Evolutionary conservation across 1,284 basidiomycete species (phyloP), one percentile per base, ranked within the genome.

Genomic region (Irpex lacteus): DNA sequence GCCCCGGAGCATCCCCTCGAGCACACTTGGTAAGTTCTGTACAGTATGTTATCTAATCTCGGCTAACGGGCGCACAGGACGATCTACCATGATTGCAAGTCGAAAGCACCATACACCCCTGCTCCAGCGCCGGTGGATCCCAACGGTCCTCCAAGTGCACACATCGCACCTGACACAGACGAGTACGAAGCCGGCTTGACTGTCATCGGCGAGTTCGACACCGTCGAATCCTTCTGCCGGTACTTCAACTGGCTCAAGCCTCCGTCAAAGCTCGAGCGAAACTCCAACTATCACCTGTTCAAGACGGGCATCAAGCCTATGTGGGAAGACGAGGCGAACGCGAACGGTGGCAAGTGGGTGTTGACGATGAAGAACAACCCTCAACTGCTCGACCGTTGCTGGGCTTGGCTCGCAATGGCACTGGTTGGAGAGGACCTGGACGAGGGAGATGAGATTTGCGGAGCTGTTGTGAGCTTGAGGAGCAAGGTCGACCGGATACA

Each of bases 291-390:
- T 73, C 96, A 98, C 74, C 81, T 98, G 63, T 98, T 98, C 87
- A 98, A 98, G 77, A 82, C 87, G 34, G 91, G 91, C 40, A 92
- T 92, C 78, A 95, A 94, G 73, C 92, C 95, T 47, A 96, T 97
- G 93, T 98, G 96, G 95, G 96, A 98, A 78, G 96, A 98, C 74
- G 87, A 88, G 26, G 92, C 94, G 57, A 98, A 98, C 74, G 90
- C 91, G 7, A 84, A 89, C 59, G 95, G 95, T 26, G 95, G 95
- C 44, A 96, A 96, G 77, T 98, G 96, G 96, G 92, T 95, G 18
- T 77, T 98, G 60, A 95, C 95, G 68, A 92, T 98, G 87, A 91
- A 91, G 76, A 88, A 90, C 66, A 92, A 91, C 70, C 87, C 91
- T 4, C 78, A 79, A 40, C 75, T 96, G 66, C 80, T 97, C 56